A percentile compares a stretch with the other conserved stretches of the same genome.
Conservation (phyloP, 352 stramenopile species). For the Globisporangium barbulae region DNA sequence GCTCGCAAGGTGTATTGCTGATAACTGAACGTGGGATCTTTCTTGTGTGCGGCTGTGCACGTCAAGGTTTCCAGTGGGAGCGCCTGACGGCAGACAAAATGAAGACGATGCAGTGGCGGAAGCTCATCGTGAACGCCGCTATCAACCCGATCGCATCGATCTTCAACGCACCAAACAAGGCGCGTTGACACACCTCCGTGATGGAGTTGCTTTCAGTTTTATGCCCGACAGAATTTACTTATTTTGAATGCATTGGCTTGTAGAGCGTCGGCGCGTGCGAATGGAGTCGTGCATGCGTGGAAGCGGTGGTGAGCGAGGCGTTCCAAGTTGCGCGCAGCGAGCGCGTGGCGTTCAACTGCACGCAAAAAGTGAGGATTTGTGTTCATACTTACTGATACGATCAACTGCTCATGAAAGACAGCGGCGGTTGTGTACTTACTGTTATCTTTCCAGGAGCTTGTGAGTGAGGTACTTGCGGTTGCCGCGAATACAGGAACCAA, state of each 20-base stretch:
- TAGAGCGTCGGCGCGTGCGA: constrained; percentile 43
- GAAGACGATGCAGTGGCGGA: constrained; percentile 68
- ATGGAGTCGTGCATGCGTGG: constrained; percentile 40
- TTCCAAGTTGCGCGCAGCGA: constrained; percentile 44
- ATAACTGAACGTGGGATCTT: background rate
- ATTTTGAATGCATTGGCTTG: background rate
- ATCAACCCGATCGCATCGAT: constrained; percentile 76
- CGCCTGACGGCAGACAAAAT: constrained; percentile 39
- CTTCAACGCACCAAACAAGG: constrained; percentile 51
- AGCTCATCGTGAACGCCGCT: constrained; percentile 77
- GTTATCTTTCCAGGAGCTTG: constrained; percentile 37
- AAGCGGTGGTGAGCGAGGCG: constrained; percentile 57
- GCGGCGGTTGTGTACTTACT: background rate
- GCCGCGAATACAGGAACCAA: constrained; percentile 54
- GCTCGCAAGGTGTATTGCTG: background rate
- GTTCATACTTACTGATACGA: too few species aligned
- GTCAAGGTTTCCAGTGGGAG: constrained; percentile 40
- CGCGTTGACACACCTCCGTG: constrained; percentile 2
- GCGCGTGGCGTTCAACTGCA: constrained; percentile 37
- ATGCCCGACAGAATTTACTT: background rate
- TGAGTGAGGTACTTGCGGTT: constrained; percentile 49
- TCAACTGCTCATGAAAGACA: background rate
- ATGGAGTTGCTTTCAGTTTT: too few species aligned
- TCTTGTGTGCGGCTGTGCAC: background rate
- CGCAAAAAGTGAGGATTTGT: constrained; percentile 24